Conservation (phyloP, 305 asterid species). For the Fraxinus velutina region DNA sequence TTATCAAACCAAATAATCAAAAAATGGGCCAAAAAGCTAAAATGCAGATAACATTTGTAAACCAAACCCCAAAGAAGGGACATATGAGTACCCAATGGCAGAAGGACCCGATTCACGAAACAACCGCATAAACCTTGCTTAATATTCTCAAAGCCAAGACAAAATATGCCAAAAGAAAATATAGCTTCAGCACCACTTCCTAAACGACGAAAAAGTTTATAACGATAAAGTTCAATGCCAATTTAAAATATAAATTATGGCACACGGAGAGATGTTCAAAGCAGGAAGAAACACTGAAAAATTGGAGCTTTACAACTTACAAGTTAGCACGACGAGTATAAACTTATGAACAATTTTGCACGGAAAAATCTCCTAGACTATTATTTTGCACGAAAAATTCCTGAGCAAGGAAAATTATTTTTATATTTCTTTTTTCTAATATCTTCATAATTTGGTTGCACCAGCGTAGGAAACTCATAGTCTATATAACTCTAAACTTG, state of each 20-base stretch:
- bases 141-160: background rate
- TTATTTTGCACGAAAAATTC: no score
- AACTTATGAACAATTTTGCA: no score
- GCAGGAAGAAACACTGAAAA: background rate
- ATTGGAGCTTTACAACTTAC: background rate
- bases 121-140: background rate
- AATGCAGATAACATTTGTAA: background rate
- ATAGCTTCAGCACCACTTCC: background rate
- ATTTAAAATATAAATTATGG: no score
- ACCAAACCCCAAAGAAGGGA: background rate
- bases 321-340: no score
- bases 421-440: no score
- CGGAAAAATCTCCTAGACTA: no score
- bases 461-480: background rate
- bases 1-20: background rate
- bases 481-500: background rate
- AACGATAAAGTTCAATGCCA: background rate
- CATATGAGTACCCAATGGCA: background rate
- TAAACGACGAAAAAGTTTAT: background rate
- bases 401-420: background rate
- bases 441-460: background rate
- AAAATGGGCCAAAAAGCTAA: background rate
- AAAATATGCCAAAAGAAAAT: background rate
- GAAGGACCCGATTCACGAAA: background rate
- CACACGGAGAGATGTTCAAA: background rate